Evolutionary conservation across 1,284 basidiomycete genomes (phyloP).

Genomic region (Trametes polyzona): DNA sequence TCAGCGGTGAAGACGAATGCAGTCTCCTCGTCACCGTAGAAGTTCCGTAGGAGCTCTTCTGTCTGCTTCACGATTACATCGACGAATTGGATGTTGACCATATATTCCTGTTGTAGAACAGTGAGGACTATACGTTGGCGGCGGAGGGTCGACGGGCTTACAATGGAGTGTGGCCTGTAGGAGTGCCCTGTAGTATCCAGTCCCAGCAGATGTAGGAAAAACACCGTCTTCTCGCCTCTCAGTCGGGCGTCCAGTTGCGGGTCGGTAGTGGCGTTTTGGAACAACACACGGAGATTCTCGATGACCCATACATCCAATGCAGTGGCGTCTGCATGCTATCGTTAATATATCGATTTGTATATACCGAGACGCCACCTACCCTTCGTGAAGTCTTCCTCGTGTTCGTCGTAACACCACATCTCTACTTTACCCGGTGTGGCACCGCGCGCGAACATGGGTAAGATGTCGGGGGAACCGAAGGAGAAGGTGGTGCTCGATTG

Average conservation of each 20-base stretch:
- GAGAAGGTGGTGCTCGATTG: slow-evolving; percentile 80
- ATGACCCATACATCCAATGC: slow-evolving; percentile 83
- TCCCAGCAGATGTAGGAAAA: slow-evolving; percentile 87
- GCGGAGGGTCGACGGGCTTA: slow-evolving; percentile 28
- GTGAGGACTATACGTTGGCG: background rate
- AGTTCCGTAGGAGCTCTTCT: slow-evolving; percentile 64
- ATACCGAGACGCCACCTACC: slow-evolving; percentile 41
- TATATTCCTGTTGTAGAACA: slow-evolving; percentile 66
- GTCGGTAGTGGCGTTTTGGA: slow-evolving; percentile 66
- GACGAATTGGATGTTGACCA: slow-evolving; percentile 83
- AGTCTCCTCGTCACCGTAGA: slow-evolving; percentile 73
- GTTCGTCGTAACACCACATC: slow-evolving; percentile 79
- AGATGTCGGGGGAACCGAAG: slow-evolving; percentile 89
- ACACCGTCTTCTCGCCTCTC: slow-evolving; percentile 64
- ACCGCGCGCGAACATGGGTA: slow-evolving; percentile 87
- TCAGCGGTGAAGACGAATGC: slow-evolving; percentile 88
- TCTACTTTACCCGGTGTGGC: slow-evolving; percentile 73
- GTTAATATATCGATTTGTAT: background rate
- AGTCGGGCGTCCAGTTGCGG: slow-evolving; percentile 52
- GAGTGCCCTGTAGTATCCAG: slow-evolving; percentile 90
- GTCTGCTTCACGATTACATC: slow-evolving; percentile 77
- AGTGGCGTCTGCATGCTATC: slow-evolving; percentile 64
- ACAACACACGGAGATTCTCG: slow-evolving; percentile 61
- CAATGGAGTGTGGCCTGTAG: slow-evolving; percentile 83
- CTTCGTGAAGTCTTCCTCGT: slow-evolving; percentile 86